Evolutionary conservation across 2,329 filamentous ascomycete species (phyloP), one percentile per base, ranked within the genome.

Genomic region (Pseudodiploospora longispora): DNA sequence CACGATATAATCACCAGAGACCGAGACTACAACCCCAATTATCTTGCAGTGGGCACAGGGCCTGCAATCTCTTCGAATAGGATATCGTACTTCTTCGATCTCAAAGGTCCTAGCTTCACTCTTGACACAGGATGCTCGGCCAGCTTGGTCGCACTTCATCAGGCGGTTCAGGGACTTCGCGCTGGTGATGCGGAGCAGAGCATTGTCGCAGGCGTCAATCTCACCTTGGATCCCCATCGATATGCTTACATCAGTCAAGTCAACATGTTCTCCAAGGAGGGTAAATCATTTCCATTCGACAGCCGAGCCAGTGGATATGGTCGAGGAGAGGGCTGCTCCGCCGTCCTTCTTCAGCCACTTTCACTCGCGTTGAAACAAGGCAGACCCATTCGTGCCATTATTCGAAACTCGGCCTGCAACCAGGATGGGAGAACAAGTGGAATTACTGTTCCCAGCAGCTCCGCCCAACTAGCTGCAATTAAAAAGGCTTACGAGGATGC

Each of bases 41-140:
- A 45, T 30, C 27, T 30, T 28, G 31, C 38, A 6, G 35, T 30
- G 1, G 49, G 50, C 6, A 43, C 33, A 6, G 36, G 27, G 5
- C 28, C 66, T 52, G 67, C 68, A n/a, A 72, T 76, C 59, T 61
- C 72, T 49, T 69, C 71, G 1, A 76, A 76, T 52, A 61, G 74
- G 36, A 59, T 78, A n/a, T 75, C 71, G 2, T 71, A 76, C 50
- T 71, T 70, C 56, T 77, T 74, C 48, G 70, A 78, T 50, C 61
- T 78, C 41, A 60, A 63, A 31, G 75, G 75, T 0, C 72, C 73
- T 1, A 72, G 68, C 45, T 65, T 75, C 46, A 74, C 71, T 0
- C 60, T 70, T 4, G 69, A 75, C 46, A 75, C 72, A 3, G 73
- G 69, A 5, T 76, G 71, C 50, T 74, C 71, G 1, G 68, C 68